Evolutionary conservation across 768 basidiomycete species (phyloP), one percentile per base, ranked within the genome.

Genomic region (Tulasnella calospora): DNA sequence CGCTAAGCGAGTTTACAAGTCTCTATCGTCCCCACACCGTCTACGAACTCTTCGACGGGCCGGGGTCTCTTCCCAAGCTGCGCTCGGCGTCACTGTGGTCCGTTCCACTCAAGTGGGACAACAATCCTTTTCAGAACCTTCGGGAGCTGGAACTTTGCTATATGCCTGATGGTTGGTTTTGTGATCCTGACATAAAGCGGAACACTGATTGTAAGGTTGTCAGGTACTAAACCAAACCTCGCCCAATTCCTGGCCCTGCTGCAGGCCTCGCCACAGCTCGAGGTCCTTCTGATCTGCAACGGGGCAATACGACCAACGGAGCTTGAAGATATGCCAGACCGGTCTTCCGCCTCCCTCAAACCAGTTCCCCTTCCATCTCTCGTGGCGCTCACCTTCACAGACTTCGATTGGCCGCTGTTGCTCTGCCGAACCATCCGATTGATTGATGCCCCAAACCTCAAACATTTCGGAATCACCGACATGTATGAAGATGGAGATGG

Each of bases 71-170:
- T 15, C 73, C 73, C 44, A 74, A 74, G 23, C 44, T 74, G 12
- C 44, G 46, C 17, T 17, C 33, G 21, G 44, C 44, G 4, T 44
- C 73, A 5, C 44, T 74, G 44, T 74, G 73, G 73, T 47, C 73
- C 13, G 44, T 44, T 74, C 73, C 73, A 7, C 38, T 74, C 15
- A 7, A 47, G 55, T 74, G 73, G 73, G 44, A 44, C 5, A 33
- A 38, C 6, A 44, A 74, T 74, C 73, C 73, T 19, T 74, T 74
- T 33, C 19, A 30, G 44, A 55, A 44, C 73, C 73, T 74, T 36
- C 23, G 33, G 19, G 40, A 74, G 10, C 73, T 74, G 17, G 73
- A 74, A 47, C n/a, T 74, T 19, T 74, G 73, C 46, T 74, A 74
- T 33, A 74, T 74, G 6, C 27, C 46, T 33, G 44, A 74, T n/a